Evolutionary conservation across 1,284 basidiomycete species (phyloP), one percentile per base, ranked within the genome.

Genomic region (Fomes fomentarius): DNA sequence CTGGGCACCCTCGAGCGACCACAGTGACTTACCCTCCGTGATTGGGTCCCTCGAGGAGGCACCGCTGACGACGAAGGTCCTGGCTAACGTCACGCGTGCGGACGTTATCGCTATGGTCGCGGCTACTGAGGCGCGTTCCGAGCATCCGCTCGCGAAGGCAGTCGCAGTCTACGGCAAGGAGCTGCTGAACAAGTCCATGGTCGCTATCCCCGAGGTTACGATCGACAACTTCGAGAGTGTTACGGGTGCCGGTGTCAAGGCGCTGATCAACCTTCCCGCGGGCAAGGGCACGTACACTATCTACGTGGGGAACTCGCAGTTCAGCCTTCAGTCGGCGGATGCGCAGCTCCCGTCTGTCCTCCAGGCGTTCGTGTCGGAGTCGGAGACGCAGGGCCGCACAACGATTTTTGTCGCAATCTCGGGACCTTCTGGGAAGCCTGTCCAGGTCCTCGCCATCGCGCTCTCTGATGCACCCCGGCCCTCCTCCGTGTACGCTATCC

Each of bases 121-220:
- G 12, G 87, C 90, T 0, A 89, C 93, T 0, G 97, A 99, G 72
- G 86, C 90, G 3, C 85, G 87, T 52, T 98, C 95, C 0, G 97
- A 99, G 70, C 97, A 99, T 69, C 96, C 97, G 0, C 83, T 99
- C 11, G 97, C 95, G 3, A 89, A 93, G 66, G 96, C 97, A 4
- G 85, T 98, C 40, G 91, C 95, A 0, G 73, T 81, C 0, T 91
- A 94, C 70, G 92, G 89, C 25, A 89, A 85, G 66, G 85, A 90
- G 26, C 66, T 84, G 0, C 71, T 96, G 11, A 76, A 79, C 12
- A 69, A 70, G 30, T 66, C 75, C 9, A 72, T 76, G 19, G 61
- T 78, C 1, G 63, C 70, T 15, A 60, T 67, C 15, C 62, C 73
- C 1, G 69, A 76, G 33, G 72, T 75, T 15, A 66, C 65, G 9